These are phyloP conservation scores for Citrus hindsii DNA, from an alignment of 345 rosid genomes.

Conservation along the genomic window DNA sequence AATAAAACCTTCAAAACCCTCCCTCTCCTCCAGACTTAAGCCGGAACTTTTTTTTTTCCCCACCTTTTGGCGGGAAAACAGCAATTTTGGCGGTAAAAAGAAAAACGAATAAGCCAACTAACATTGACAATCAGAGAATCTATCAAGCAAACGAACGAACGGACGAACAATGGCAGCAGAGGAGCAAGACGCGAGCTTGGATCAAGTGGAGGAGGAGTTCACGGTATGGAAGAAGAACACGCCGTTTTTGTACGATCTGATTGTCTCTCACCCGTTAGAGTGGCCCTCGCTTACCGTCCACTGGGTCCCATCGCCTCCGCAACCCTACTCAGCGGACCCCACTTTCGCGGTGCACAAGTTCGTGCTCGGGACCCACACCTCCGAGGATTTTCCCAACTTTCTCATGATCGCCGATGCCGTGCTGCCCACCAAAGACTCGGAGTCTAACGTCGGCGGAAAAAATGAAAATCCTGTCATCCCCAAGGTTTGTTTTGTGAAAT, in stretches of 20 bases:
- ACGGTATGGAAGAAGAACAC: constrained; percentile 86
- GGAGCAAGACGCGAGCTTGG: constrained; percentile 33
- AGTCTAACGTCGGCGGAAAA: constrained; percentile 24
- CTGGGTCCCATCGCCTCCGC: constrained; percentile 67
- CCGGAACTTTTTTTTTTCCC: not conserved
- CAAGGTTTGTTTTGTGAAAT: constrained; percentile 30
- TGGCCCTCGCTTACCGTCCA: constrained; percentile 98
- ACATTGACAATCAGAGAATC: not conserved
- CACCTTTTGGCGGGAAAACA: not conserved
- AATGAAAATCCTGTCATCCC: constrained; percentile 51
- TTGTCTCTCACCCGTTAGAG: constrained; percentile 84
- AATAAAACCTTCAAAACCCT: not conserved
- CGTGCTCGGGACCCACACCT: constrained; percentile 83
- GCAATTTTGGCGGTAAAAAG: constrained; percentile 24
- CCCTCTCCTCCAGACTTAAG: not conserved
- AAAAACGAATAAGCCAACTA: not conserved
- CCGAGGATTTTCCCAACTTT: constrained; percentile 62
- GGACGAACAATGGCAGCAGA: constrained; percentile 41
- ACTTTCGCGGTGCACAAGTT: constrained; percentile 62
- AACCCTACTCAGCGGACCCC: constrained; percentile 47
- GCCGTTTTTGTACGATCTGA: constrained; percentile 83
- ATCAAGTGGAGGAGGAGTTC: constrained; percentile 83
- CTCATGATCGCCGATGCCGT: constrained; percentile 78
- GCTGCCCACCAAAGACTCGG: constrained; percentile 52
- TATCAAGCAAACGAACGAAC: not conserved